Conservation (phyloP, 2,329 filamentous ascomycete genomes). For the Emmonsia crescens region DNA sequence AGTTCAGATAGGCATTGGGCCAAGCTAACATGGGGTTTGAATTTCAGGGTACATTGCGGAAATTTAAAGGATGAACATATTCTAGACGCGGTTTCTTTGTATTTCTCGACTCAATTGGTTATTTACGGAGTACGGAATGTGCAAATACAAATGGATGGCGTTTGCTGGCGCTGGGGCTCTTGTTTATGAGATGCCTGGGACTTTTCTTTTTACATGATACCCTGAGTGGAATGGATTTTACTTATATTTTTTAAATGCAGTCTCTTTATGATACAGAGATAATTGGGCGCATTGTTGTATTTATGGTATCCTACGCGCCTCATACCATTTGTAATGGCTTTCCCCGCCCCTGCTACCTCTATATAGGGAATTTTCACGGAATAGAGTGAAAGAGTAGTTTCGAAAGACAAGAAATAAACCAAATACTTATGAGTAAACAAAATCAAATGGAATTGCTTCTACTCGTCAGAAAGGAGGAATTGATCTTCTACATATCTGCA, state of each 20-base stretch:
- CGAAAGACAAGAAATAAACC: not conserved
- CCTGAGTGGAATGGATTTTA: not conserved
- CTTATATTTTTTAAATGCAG: not conserved
- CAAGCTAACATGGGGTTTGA: not conserved
- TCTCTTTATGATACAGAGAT: not conserved
- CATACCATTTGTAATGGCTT: not conserved
- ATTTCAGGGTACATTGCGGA: conserved; percentile 48
- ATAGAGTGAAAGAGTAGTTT: too few relatives aligned
- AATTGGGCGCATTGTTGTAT: not conserved
- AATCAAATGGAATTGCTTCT: not conserved
- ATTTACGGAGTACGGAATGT: not conserved
- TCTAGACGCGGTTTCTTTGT: not conserved
- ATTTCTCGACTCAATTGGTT: not conserved
- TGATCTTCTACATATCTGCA: too few relatives aligned
- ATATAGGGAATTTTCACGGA: not conserved
- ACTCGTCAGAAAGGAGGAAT: not conserved
- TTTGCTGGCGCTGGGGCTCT: not conserved
- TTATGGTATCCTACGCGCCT: not conserved
- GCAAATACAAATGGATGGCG: not conserved
- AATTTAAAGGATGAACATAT: conserved; percentile 8
- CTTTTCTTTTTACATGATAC: not conserved
- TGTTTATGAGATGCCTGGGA: too few relatives aligned
- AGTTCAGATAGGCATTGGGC: not conserved
- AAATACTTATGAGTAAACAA: not conserved
- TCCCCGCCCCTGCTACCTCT: not conserved